Conservation (phyloP, 2,329 filamentous ascomycete genomes). For the Nakataea oryzae region DNA sequence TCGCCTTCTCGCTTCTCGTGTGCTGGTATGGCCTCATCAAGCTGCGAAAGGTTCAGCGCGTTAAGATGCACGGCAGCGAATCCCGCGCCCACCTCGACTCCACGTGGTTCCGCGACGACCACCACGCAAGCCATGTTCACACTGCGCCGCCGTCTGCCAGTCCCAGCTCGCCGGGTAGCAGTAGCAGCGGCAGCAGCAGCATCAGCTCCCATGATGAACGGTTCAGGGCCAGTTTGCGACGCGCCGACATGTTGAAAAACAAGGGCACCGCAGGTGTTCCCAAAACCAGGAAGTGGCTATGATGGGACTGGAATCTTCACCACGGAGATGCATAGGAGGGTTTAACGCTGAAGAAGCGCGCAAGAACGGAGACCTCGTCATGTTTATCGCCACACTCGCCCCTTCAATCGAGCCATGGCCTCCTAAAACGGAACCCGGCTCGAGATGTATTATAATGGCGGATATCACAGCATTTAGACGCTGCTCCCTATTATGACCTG, state of each 20-base stretch:
- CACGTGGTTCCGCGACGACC: not conserved
- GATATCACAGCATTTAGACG: not conserved
- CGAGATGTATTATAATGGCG: not conserved
- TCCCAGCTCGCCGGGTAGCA: not conserved
- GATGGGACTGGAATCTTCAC: not conserved
- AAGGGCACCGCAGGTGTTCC: not conserved
- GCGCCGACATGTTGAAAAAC: not conserved
- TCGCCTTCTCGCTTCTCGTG: conserved; percentile 63
- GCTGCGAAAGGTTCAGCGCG: conserved; percentile 49
- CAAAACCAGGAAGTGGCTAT: not conserved
- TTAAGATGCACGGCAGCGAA: conserved; percentile 19
- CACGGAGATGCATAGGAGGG: not conserved
- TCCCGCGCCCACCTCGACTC: conserved; percentile 5
- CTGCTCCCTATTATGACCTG: not conserved
- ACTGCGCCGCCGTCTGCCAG: not conserved
- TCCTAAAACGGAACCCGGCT: not conserved
- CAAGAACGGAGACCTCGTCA: too few relatives aligned
- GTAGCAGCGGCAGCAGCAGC: not conserved
- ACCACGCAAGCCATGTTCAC: not conserved
- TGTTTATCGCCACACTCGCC: not conserved
- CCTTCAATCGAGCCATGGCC: not conserved
- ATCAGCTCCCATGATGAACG: not conserved
- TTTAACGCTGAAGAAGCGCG: too few relatives aligned
- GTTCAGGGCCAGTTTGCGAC: not conserved
- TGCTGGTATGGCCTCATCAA: conserved; percentile 77